A percentile compares a stretch with the other conserved stretches of the same genome.
Evolutionary conservation across 129 eudicot species (phyloP).

Genomic region (Arctium lappa): DNA sequence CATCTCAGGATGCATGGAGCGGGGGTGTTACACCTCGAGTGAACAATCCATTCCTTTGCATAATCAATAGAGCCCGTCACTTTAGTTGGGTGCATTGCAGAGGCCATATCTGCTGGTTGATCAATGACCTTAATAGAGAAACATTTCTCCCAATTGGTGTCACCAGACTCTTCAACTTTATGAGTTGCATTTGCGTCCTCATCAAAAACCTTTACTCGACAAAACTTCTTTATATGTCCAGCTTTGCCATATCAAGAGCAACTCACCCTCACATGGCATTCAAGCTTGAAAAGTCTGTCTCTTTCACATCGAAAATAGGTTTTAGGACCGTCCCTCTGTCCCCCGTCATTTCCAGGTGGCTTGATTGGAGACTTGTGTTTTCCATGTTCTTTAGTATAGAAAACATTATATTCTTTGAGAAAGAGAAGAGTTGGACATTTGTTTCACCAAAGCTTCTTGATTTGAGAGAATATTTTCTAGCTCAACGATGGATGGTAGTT

Average conservation of each 20-base stretch:
- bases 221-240: conserved; percentile 3
- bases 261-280: conserved; percentile 2
- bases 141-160: neutral
- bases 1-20: too few relatives aligned
- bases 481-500: conserved; percentile 10
- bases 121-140: neutral
- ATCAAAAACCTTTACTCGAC: conserved; percentile 2
- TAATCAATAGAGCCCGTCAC: neutral
- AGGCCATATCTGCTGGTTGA: conserved; percentile 5
- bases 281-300: conserved; percentile 7
- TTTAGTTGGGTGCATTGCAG: neutral
- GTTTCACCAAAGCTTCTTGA: conserved; percentile 8
- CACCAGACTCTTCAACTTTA: neutral
- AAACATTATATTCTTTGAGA: conserved; percentile 7
- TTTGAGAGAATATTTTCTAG: conserved; percentile 13
- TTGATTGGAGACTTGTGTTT: conserved; percentile 10
- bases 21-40: neutral
- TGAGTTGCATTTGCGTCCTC: neutral
- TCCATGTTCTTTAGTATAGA: conserved; percentile 12
- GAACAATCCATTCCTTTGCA: neutral
- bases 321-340: neutral
- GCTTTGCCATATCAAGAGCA: conserved; percentile 6
- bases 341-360: neutral
- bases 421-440: neutral
- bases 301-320: neutral